A percentile compares a stretch with the other conserved stretches of the same genome.
Conservation (phyloP, 192 early-diverging fungal genomes). For the Dispira simplex region DNA sequence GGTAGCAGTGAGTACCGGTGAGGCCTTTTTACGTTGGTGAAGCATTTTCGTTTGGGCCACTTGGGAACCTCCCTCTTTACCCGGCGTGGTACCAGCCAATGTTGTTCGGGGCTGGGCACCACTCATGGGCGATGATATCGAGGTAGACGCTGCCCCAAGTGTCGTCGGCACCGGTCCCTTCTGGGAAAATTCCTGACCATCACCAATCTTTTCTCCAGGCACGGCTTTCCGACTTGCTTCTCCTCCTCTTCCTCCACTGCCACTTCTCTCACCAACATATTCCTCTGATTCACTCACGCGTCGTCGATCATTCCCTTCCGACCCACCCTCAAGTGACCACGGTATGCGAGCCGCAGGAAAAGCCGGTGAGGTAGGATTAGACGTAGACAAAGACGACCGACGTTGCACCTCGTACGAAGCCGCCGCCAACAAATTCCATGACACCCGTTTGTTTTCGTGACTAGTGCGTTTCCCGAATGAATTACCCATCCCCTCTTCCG, state of each 20-base stretch:
- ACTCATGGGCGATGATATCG: not conserved
- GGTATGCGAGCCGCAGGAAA: not conserved
- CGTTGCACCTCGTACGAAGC: not conserved
- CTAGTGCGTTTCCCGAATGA: not conserved
- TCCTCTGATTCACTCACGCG: not conserved
- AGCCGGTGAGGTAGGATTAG: not conserved
- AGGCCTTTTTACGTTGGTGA: not conserved
- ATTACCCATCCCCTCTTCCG: not conserved
- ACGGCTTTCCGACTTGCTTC: not conserved
- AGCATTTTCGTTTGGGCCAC: not conserved
- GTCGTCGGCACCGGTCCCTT: not conserved
- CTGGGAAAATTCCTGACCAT: not conserved
- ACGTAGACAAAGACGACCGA: not conserved
- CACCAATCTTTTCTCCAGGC: not conserved
- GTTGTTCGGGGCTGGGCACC: not conserved
- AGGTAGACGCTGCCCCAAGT: not conserved
- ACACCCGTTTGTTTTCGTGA: not conserved
- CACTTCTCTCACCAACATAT: not conserved
- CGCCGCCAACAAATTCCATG: conserved; percentile 3
- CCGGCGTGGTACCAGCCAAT: too few relatives aligned
- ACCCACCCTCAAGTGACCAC: not conserved
- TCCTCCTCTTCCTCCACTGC: not conserved
- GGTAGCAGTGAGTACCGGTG: not conserved
- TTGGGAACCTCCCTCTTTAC: too few relatives aligned
- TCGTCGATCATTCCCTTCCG: not conserved